Conservation (phyloP, 1,284 basidiomycete species). For the Leccinum solheimii region DNA sequence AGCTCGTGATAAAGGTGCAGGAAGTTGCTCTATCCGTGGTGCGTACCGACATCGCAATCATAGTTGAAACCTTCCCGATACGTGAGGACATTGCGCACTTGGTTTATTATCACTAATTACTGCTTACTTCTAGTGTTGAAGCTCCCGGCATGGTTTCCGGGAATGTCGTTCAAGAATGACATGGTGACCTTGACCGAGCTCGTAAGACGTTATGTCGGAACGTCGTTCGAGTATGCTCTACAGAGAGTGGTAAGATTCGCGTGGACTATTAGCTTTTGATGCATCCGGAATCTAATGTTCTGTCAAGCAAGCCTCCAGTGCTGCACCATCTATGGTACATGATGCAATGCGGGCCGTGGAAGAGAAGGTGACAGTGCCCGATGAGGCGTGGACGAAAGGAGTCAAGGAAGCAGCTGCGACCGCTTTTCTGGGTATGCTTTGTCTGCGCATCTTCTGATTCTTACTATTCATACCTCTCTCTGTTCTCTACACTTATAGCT, state of each 20-base stretch:
- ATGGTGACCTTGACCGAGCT: not conserved
- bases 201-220: not conserved
- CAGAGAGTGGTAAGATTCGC: not conserved
- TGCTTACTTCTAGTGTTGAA: not conserved
- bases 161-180: not conserved
- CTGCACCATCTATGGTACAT: not conserved
- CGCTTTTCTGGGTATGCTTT: not conserved
- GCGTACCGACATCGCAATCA: not conserved
- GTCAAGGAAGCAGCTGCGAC: conserved; percentile 1
- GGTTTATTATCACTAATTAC: not conserved
- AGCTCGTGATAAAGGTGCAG: not conserved
- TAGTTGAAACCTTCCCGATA: conserved; percentile 13
- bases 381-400: not conserved
- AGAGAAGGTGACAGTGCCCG: not conserved
- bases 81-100: conserved; percentile 5
- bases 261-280: not conserved
- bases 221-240: not conserved
- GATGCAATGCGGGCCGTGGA: conserved; percentile 1
- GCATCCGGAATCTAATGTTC: not conserved
- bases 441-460: not conserved
- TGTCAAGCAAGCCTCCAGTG: not conserved
- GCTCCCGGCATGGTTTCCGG: conserved; percentile 1
- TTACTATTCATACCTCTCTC: not conserved
- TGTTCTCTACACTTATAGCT: not conserved
- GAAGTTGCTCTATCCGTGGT: not conserved